Evolutionary conservation across 1,139 yeast genomes (phyloP), one percentile per base, ranked within the genome.

Genomic region (Yamadazyma blattariae): DNA sequence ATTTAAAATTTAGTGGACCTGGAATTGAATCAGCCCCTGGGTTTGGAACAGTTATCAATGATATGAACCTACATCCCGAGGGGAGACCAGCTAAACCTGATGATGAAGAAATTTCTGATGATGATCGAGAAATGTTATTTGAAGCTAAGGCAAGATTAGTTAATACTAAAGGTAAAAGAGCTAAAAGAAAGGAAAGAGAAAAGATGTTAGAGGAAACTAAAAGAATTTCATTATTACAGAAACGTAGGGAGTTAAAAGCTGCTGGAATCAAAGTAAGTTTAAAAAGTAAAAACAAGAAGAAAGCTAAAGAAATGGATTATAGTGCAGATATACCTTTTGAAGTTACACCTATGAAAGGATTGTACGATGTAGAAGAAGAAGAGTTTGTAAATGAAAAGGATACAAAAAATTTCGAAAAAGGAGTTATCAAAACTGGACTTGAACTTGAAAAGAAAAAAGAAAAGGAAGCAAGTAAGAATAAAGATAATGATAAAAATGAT

Each of bases 151-250:
- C 97, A 1, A 74, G 98, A 48, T 64, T 92, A 45, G 88, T 96
- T 8, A 90, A 88, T 50, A 90, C 97, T 0, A 92, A 85, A 55
- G 98, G 98, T 42, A 89, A 90, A 50, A 92, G 92, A 59, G 97
- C 97, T 1, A 86, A 89, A 42, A 64, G 98, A 41, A 87, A 90
- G 54, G 88, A 85, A 3, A 69, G 98, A 38, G 98, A 92, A 52
- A 67, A 94, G 37, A 74, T 88, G 76, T 46, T 69, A 28, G 86
- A 81, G 34, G 90, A 84, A 51, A 81, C 86, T 39, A 75, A 79
- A 48, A 64, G 95, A 28, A 68, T 88, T 15, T 88, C 96, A 0
- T 62, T 82, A 39, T 56, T 90, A 12, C 96, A 89, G 48, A 85
- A 83, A 48, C 69, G 96, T 42, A 66, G 97, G 43, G 97, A 89